Evolutionary conservation across 2,329 filamentous ascomycete species (phyloP), one percentile per base, ranked within the genome.

Genomic region (Fusarium floridanum): DNA sequence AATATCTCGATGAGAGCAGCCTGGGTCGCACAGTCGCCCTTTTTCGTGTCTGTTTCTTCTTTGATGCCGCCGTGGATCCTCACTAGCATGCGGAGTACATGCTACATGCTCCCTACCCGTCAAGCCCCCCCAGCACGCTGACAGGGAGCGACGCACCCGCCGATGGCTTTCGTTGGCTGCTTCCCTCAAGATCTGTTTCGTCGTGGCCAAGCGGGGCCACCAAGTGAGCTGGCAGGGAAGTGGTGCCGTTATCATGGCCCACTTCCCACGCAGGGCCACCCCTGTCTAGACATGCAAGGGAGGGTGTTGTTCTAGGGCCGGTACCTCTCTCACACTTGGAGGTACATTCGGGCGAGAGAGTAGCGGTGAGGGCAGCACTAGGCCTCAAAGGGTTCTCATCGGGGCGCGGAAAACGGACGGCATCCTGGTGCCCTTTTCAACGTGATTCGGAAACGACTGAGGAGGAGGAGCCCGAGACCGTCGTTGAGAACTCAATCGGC

Each of bases 311-410:
- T 72, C 66, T 78, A 78, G 61, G 60, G 55, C 66, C 34, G 62
- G 75, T 76, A 70, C 74, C 67, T 74, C 74, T 67, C 62, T 45
- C 71, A 69, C 74, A 77, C 74, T 70, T 68, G 56, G 66, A 72
- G 69, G 72, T 78, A 75, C 74, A 61, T 68, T 65, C 39, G 61
- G 66, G 24, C 43, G 55, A 71, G 57, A 70, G 75, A 78, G 74
- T 76, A 79, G 77, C 77, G 77, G 77, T 78, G 77, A 78, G 67
- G 61, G 71, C 48, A 71, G 68, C 77, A 77, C 77, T 78, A 78
- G 73, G 64, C 77, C 74, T 66, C 66, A 78, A 78, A 63, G 69
- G 76, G 75, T 66, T 41, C 57, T 61, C 66, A 69, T 78, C 67
- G 75, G 75, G 67, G 67, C 66, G 66, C 66, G 64, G 62, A 64